A percentile compares a stretch with the other conserved stretches of the same genome.
phyloP scores from a whole-genome alignment of 257 asterid species.

The Cynanchum wilfordii region DNA sequence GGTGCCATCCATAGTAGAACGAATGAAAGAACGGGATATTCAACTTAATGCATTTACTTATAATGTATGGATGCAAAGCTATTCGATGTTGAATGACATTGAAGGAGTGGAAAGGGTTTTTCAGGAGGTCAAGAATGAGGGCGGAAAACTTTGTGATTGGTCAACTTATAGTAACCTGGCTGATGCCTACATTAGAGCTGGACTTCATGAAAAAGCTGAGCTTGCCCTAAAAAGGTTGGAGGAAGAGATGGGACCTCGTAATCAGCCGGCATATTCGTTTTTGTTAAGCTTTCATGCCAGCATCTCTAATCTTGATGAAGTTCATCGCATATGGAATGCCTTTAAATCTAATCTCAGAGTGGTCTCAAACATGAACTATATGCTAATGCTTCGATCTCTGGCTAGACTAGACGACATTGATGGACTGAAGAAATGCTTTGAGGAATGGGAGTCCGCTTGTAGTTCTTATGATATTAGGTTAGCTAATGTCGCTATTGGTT shows the following conservation, averaged over 20 bases:
- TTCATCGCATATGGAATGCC: constrained; percentile 59
- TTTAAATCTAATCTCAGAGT: constrained; percentile 39
- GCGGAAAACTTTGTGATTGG: constrained; percentile 55
- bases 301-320: constrained; percentile 46
- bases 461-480: constrained; percentile 48
- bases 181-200: constrained; percentile 41
- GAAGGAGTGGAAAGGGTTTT: constrained; percentile 68
- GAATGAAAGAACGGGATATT: constrained; percentile 55
- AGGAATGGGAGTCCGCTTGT: constrained; percentile 67
- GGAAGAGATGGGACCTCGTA: constrained; percentile 40
- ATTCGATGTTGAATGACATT: constrained; percentile 41
- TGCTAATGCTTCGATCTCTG: constrained; percentile 61
- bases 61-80: constrained; percentile 62
- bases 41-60: constrained; percentile 47
- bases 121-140: constrained; percentile 54
- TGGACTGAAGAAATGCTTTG: constrained; percentile 55
- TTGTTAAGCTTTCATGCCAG: constrained; percentile 61
- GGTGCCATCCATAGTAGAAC: constrained; percentile 38
- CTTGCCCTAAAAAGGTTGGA: constrained; percentile 54
- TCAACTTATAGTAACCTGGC: constrained; percentile 72
- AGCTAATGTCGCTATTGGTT: constrained; percentile 41
- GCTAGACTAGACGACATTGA: constrained; percentile 43
- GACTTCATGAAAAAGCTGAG: constrained; percentile 56
- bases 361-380: constrained; percentile 54
- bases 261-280: constrained; percentile 57